These are phyloP conservation scores for Besnoitia besnoiti DNA, from an alignment of 169 alveolate genomes.

Conservation along the genomic window DNA sequence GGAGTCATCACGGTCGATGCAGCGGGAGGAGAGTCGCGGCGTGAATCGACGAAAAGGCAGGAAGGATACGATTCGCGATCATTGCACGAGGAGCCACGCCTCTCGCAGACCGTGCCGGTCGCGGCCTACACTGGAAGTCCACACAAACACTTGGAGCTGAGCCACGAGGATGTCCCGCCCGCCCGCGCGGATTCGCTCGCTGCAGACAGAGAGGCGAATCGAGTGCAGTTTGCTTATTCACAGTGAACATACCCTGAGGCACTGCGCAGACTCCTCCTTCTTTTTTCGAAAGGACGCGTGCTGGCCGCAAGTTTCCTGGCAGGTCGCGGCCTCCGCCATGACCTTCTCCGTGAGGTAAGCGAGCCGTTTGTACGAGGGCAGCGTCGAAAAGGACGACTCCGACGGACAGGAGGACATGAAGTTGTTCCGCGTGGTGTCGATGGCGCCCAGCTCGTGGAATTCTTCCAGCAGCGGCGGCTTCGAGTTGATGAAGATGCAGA, in stretches of 20 bases:
- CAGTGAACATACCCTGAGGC: background rate
- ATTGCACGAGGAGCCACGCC: too few species aligned
- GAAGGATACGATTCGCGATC: too few species aligned
- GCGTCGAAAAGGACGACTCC: background rate
- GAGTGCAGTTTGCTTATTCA: background rate
- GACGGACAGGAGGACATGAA: background rate
- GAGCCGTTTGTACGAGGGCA: background rate
- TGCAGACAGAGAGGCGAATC: too few species aligned
- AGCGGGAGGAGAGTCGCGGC: too few species aligned
- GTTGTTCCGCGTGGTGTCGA: background rate
- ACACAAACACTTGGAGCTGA: too few species aligned
- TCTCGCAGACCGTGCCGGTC: too few species aligned
- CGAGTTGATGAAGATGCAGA: constrained; percentile 18
- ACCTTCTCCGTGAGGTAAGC: background rate
- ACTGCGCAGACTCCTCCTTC: background rate
- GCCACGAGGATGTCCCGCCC: too few species aligned
- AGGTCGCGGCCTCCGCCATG: background rate
- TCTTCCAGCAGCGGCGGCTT: background rate
- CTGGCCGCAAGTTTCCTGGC: background rate
- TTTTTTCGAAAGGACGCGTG: background rate
- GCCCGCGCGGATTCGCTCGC: too few species aligned
- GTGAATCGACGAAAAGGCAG: too few species aligned
- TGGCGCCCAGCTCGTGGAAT: background rate
- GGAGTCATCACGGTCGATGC: too few species aligned
- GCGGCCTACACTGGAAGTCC: too few species aligned